Evolutionary conservation across 1,139 yeast species (phyloP).

Genomic region (Spathaspora sp.): DNA sequence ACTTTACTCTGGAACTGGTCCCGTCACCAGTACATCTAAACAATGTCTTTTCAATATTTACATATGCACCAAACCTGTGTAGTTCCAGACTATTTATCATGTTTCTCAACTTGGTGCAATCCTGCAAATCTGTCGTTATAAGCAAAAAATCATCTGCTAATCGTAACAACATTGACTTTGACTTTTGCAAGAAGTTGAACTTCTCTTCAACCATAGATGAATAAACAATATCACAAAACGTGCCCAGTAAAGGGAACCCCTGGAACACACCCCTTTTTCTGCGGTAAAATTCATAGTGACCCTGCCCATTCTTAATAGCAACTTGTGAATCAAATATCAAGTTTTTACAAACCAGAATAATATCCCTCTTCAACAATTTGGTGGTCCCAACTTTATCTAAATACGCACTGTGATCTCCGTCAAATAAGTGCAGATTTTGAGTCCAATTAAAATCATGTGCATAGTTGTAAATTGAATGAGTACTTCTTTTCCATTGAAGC

Average conservation of each 20-base stretch:
- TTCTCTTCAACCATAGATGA: slow-evolving; percentile 56
- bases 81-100: slow-evolving; percentile 35
- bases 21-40: slow-evolving; percentile 13
- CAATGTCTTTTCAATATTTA: slow-evolving; percentile 58
- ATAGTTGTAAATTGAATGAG: neutral
- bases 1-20: slow-evolving; percentile 15
- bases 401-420: neutral
- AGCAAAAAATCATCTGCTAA: slow-evolving; percentile 86
- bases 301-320: slow-evolving; percentile 11
- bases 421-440: neutral
- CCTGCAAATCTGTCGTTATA: slow-evolving; percentile 43
- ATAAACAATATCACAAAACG: slow-evolving; percentile 74
- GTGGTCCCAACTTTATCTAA: slow-evolving; percentile 30
- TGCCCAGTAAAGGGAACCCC: slow-evolving; percentile 77
- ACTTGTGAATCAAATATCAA: slow-evolving; percentile 27
- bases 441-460: neutral
- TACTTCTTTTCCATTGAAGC: slow-evolving; percentile 7
- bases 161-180: slow-evolving; percentile 50
- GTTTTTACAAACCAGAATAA: slow-evolving; percentile 22
- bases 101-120: slow-evolving; percentile 20
- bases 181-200: slow-evolving; percentile 27
- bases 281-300: slow-evolving; percentile 18
- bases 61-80: slow-evolving; percentile 51
- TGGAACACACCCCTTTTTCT: slow-evolving; percentile 79
- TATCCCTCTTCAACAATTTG: slow-evolving; percentile 22